Evolutionary conservation across 169 alveolate genomes (phyloP), one percentile per base, ranked within the genome.

Genomic region (Theileria parva): DNA sequence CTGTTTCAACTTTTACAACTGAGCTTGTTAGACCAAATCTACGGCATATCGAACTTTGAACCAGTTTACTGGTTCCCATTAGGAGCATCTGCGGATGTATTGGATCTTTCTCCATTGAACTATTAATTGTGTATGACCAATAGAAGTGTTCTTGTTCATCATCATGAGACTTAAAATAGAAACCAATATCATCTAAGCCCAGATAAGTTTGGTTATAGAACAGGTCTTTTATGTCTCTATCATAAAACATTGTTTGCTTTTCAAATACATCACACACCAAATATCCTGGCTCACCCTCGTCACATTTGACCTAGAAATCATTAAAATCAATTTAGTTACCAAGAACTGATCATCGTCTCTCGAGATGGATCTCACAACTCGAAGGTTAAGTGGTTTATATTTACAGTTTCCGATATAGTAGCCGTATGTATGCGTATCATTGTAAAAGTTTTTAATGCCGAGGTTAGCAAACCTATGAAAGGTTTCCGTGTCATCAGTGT

Each of bases 1-100:
- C 70, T 5, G 91, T 85, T 55, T 85, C 87, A 4, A 85, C 91
- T 30, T 83, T 79, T 25, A 85, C 91, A 30, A 77, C 87, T 32
- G 86, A 64, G 8, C 55, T 68, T 23, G 86, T 77, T 48, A 85
- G 64, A 50, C 77, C 91, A 60, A 77, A 85, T 23, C 86, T 37
- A 34, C 28, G 61, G 80, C 91, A 85, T 13, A 85, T 85, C 19
- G 87, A 30, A 65, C 57, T 77, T 61, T 85, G 91, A n/a, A 85
- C 25, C 70, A 67, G 23, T 69, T 51, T 27, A 63, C 87, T 85
- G 32, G 87, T 78, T n/a, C 66, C 34, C 23, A 78, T 51, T 28
- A 85, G 75, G 17, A 30, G 75, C 34, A 51, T 34, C 28, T 78
- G 79, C 0, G 87, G 91, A 68, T 78, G 77, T 19, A 34, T 27